These are phyloP conservation scores for Gamsiella multidivaricata DNA, from an alignment of 192 early-diverging fungal genomes.

Conservation along the genomic window DNA sequence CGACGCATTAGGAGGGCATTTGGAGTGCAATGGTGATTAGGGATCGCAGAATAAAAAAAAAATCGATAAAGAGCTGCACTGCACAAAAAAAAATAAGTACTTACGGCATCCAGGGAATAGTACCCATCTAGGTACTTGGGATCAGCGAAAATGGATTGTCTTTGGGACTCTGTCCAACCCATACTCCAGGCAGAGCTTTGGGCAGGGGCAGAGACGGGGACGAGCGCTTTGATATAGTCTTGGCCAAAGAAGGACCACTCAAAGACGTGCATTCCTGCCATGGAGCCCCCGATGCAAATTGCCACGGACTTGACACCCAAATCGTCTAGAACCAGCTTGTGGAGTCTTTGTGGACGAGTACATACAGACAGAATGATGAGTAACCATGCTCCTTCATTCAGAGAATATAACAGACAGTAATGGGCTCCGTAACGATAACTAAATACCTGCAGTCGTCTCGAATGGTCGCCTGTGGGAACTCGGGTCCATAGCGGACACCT, in stretches of 20 bases:
- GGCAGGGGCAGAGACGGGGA: slow-evolving; percentile 92
- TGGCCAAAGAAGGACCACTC: slow-evolving; percentile 91
- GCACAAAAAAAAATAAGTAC: slow-evolving; percentile 1
- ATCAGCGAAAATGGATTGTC: slow-evolving; percentile 95
- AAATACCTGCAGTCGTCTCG: slow-evolving; percentile 86
- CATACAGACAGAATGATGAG: too few relatives aligned
- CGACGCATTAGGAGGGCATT: slow-evolving; percentile 1
- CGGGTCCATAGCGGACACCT: slow-evolving; percentile 82
- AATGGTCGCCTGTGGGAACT: slow-evolving; percentile 87
- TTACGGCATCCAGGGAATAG: slow-evolving; percentile 24
- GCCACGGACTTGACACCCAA: slow-evolving; percentile 89
- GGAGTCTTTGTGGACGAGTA: slow-evolving; percentile 60
- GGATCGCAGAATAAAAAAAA: too few relatives aligned
- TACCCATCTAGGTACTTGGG: slow-evolving; percentile 72
- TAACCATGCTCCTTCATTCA: too few relatives aligned
- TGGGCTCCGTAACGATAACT: too few relatives aligned
- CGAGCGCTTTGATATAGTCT: slow-evolving; percentile 85
- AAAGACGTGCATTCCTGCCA: slow-evolving; percentile 97
- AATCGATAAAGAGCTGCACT: too few relatives aligned
- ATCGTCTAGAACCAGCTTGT: slow-evolving; percentile 81
- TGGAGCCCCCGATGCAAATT: slow-evolving; percentile 92
- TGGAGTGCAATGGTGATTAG: not conserved
- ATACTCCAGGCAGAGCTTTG: slow-evolving; percentile 98
- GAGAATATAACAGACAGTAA: too few relatives aligned
- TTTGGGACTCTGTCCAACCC: slow-evolving; percentile 95